Base-by-base conservation (phyloP, 768 basidiomycete genomes). In the Xerocomellus intermedius region DNA sequence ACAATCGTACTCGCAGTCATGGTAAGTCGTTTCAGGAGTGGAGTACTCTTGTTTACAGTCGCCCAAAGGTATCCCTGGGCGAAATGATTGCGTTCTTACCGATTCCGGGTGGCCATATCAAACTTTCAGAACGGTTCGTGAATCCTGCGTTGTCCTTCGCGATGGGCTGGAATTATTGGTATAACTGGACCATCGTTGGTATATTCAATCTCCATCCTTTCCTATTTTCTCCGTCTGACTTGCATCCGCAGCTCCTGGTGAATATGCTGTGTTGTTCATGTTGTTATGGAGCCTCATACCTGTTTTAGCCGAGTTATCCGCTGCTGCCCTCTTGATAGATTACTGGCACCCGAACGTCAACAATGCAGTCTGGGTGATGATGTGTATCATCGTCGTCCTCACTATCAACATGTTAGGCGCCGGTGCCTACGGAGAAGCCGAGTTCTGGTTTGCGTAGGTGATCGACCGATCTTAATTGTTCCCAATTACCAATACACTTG, bases 351-450 rank as follows among this genome's bases (percentile, higher is more conserved):
- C 64, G 0, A 56, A 69, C 1, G 82, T 83, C 64, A 77, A 75
- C 58, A 81, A 88, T 58, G 86, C 91, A 0, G 86, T 78, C 19
- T 97, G 91, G 90, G 86, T 97, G 39, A 72, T 82, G 0, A 77
- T 97, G 36, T 90, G 84, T 50, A 73, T 94, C 64, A 63, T 89
- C 37, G 84, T 96, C 26, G 86, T 89, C 39, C 68, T 95, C 41
- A 74, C 73, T 28, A 94, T 92, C 71, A 92, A 92, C 66, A 66
- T 88, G 75, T 70, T 84, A 7, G 90, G 89, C 45, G 85, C 88
- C 42, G 85, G 83, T 59, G 88, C 82, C 28, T 92, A 92, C 63
- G 89, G 90, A 35, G 91, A 94, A 70, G 83, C 84, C 8, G 93
- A 94, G 70, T 95, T 95, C 65, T 77, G 85, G 46, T 94, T 94